These are phyloP conservation scores for Melaleuca alternifolia DNA, from an alignment of 345 rosid species.

Conservation along the genomic window DNA sequence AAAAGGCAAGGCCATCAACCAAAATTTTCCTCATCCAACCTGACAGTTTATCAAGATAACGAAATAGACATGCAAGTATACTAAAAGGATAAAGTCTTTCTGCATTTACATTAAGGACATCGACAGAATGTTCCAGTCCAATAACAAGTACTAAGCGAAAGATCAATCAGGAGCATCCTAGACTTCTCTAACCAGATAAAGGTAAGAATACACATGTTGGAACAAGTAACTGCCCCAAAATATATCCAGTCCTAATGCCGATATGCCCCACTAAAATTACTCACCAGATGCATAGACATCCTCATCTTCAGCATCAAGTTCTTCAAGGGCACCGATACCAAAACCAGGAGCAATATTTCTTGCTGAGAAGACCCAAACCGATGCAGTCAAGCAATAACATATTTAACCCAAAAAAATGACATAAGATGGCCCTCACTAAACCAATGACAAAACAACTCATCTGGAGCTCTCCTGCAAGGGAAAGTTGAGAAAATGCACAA, in stretches of 20 bases:
- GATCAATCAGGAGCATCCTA: neutral
- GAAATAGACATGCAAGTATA: neutral
- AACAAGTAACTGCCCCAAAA: neutral
- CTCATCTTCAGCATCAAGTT: conserved; percentile 93
- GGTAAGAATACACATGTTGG: neutral
- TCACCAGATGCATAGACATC: conserved; percentile 71
- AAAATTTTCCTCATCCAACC: neutral
- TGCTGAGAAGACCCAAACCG: conserved; percentile 42
- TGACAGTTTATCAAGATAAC: neutral
- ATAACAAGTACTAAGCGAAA: neutral
- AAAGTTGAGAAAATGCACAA: neutral
- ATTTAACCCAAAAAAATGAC: neutral
- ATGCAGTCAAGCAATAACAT: conserved; percentile 21
- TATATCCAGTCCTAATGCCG: neutral
- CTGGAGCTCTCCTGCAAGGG: neutral
- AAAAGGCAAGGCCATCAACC: neutral
- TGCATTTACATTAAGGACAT: neutral
- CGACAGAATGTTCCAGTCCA: neutral
- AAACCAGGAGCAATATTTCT: conserved; percentile 90
- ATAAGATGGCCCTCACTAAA: neutral
- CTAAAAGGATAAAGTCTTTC: neutral
- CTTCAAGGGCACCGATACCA: conserved; percentile 99
- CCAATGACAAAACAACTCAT: conserved; percentile 1
- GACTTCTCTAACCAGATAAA: neutral
- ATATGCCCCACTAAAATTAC: conserved; percentile 1